Evolutionary conservation across 2,329 filamentous ascomycete genomes (phyloP).

Genomic region (Exophiala sideris): DNA sequence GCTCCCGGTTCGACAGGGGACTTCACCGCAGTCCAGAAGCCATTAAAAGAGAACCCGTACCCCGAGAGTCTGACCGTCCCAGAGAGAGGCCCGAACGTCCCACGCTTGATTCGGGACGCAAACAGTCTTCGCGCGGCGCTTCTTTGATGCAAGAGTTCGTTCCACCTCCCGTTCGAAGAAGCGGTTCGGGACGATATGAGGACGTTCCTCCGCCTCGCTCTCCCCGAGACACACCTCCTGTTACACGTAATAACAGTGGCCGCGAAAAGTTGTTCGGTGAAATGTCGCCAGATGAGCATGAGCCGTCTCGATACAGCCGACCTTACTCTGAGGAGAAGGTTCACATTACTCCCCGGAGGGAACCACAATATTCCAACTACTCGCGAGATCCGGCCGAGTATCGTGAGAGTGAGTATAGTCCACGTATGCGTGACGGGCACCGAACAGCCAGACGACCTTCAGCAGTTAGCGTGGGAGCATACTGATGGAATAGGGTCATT

Average conservation of each 20-base stretch:
- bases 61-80: slow-evolving; percentile 19
- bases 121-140: slow-evolving; percentile 18
- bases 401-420: slow-evolving; percentile 12
- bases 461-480: slow-evolving; percentile 14
- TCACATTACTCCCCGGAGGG: slow-evolving; percentile 15
- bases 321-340: slow-evolving; percentile 19
- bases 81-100: slow-evolving; percentile 21
- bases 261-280: slow-evolving; percentile 21
- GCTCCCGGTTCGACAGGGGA: slow-evolving; percentile 5
- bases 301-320: slow-evolving; percentile 14
- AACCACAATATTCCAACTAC: slow-evolving; percentile 17
- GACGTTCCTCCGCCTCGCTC: slow-evolving; percentile 19
- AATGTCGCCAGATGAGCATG: slow-evolving; percentile 21
- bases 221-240: slow-evolving; percentile 17
- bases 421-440: slow-evolving; percentile 15
- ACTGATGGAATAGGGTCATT: slow-evolving; percentile 4
- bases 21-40: slow-evolving; percentile 22
- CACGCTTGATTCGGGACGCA: slow-evolving; percentile 15
- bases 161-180: slow-evolving; percentile 11
- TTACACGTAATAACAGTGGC: slow-evolving; percentile 22
- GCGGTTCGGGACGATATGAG: slow-evolving; percentile 20
- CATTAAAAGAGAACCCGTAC: slow-evolving; percentile 5
- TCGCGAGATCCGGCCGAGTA: slow-evolving; percentile 7
- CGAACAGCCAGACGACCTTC: slow-evolving; percentile 18
- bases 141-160: slow-evolving; percentile 16